Evolutionary conservation across 2,329 filamentous ascomycete species (phyloP), one percentile per base, ranked within the genome.

Genomic region (Seiridium unicorne): DNA sequence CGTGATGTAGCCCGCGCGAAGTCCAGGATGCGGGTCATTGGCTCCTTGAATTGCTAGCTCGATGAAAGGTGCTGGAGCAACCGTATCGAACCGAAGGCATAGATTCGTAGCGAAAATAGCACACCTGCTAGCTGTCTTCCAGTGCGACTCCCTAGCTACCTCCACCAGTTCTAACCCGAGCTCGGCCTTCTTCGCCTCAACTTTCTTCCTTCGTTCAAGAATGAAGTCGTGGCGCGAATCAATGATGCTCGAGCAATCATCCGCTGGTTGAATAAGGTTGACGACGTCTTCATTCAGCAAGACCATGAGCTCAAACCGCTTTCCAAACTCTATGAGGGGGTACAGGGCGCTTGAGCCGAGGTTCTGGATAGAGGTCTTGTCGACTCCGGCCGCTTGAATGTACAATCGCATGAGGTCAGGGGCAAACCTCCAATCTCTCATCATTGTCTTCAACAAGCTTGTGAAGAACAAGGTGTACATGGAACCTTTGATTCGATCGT

Each of bases 321-420:
- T 93, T 31, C 93, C 94, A 76, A 97, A 97, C 55, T 98, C 94
- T 70, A 97, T 88, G 46, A 99, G 83, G 13, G 92, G 89, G 71
- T 93, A 97, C 1, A 96, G 83, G 0, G 91, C 92, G 42, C 88
- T 89, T 0, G 88, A 86, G 11, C 92, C 92, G 13, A 99, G 84
- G 67, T 90, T 93, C 73, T 99, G 95, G 46, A 99, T 94, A 1
- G 94, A 97, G 4, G 92, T 88, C 73, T 97, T 97, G 75, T 99
- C 95, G 13, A 96, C 93, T 42, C 89, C 89, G 18, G 91, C 93
- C 3, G 95, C 92, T 68, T 91, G 87, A 64, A 99, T 95, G 76
- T 96, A 99, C 7, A 95, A 82, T 57, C 89, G 88, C 78, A 99
- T 91, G 54, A 97, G 79, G n/a, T 89, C 85, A 1, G 96, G 95